Conservation (phyloP, 2,329 filamentous ascomycete species). For the Thielaviopsis populi region DNA sequence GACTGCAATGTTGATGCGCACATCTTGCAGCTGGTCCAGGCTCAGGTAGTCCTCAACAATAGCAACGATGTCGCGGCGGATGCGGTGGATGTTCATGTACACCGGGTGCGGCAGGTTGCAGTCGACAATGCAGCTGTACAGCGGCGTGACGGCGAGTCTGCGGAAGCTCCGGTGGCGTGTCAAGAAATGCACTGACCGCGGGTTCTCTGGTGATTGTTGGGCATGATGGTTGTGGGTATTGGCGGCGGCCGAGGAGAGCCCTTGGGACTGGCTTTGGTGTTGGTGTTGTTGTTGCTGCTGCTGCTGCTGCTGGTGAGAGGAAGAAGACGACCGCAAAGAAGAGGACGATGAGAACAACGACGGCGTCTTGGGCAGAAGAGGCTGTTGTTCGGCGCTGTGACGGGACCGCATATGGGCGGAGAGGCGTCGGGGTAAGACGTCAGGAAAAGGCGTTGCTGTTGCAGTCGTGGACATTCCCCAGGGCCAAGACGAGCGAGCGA, state of each 20-base stretch:
- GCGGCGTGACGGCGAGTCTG: conserved; percentile 19
- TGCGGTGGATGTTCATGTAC: conserved; percentile 63
- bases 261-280: not conserved
- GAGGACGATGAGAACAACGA: not conserved
- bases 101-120: conserved; percentile 51
- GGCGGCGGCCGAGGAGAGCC: not conserved
- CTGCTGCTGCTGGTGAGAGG: not conserved
- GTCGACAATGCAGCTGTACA: conserved; percentile 41
- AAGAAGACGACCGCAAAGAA: not conserved
- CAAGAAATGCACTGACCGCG: conserved; percentile 5
- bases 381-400: not conserved
- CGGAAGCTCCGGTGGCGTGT: conserved; percentile 7
- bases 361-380: not conserved
- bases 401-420: not conserved
- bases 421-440: not conserved
- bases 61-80: conserved; percentile 46
- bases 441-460: too few species aligned
- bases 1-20: conserved; percentile 66
- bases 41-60: conserved; percentile 30
- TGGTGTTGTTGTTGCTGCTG: not conserved
- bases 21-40: conserved; percentile 50
- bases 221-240: not conserved
- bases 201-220: not conserved
- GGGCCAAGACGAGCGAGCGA: not conserved
- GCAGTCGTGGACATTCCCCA: not conserved